These are phyloP conservation scores for Cutaneotrichosporon arboriforme DNA, from an alignment of 1,284 basidiomycete species.

Conservation along the genomic window DNA sequence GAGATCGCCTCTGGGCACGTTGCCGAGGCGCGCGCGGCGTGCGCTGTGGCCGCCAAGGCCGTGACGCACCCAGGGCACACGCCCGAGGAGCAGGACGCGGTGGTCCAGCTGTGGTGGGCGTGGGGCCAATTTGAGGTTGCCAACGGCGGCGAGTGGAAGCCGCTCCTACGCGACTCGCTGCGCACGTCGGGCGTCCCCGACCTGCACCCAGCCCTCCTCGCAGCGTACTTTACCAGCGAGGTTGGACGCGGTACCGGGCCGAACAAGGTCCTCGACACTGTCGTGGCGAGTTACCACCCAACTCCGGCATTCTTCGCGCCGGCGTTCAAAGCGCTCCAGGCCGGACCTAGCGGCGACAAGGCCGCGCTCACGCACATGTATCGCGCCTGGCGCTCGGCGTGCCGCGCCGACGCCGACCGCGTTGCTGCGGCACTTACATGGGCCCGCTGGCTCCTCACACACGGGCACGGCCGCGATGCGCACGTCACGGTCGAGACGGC, in stretches of 20 bases:
- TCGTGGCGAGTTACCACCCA: conserved; percentile 23
- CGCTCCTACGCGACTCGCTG: conserved; percentile 22
- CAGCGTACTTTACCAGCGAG: conserved; percentile 15
- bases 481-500: conserved; percentile 29
- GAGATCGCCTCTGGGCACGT: conserved; percentile 14
- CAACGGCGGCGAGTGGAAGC: conserved; percentile 16
- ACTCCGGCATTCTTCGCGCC: conserved; percentile 18
- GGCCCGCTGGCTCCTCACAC: conserved; percentile 24
- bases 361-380: conserved; percentile 24
- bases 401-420: conserved; percentile 13
- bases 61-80: conserved; percentile 13
- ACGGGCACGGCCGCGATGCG: conserved; percentile 21
- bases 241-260: conserved; percentile 3
- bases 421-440: conserved; percentile 25
- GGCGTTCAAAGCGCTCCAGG: conserved; percentile 21
- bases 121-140: conserved; percentile 24
- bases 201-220: conserved; percentile 24
- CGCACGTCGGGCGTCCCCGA: conserved; percentile 14
- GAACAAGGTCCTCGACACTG: conserved; percentile 1
- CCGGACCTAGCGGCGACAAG: conserved; percentile 9
- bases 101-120: conserved; percentile 23
- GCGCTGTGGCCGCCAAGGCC: conserved; percentile 17
- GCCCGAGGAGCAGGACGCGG: conserved; percentile 13
- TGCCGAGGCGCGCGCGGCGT: conserved; percentile 17
- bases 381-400: conserved; percentile 24